Conservation (phyloP, 768 basidiomycete species). For the Clathrus columnatus region DNA sequence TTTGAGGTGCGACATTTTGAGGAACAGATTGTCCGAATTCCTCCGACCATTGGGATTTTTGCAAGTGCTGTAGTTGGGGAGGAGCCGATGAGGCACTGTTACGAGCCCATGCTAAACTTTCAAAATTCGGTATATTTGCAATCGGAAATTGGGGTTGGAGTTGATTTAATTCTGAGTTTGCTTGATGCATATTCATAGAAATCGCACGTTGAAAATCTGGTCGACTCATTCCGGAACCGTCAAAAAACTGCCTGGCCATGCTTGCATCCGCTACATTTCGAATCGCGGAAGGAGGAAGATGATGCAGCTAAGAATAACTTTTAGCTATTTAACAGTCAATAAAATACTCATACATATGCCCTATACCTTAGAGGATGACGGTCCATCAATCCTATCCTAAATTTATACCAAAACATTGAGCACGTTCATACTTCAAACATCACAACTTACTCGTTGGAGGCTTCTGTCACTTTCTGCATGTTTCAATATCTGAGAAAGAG, state of each 20-base stretch:
- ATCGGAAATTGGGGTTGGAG: constrained; percentile 25
- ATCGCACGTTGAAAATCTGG: constrained; percentile 21
- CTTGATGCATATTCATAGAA: constrained; percentile 17
- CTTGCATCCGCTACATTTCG: constrained; percentile 59
- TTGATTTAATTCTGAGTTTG: constrained; percentile 25
- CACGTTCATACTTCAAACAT: not conserved
- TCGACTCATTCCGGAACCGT: not conserved
- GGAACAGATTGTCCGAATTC: not conserved
- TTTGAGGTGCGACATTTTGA: not conserved
- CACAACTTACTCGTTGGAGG: constrained; percentile 61
- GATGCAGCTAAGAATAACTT: constrained; percentile 47
- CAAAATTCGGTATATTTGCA: constrained; percentile 19
- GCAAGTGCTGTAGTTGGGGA: not conserved
- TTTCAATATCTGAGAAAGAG: constrained; percentile 82
- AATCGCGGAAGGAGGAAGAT: constrained; percentile 49
- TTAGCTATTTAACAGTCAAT: not conserved
- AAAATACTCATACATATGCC: too few species aligned
- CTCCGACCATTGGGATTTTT: constrained; percentile 2
- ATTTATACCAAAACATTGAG: too few species aligned
- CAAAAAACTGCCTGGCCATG: constrained; percentile 74
- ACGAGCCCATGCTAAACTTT: not conserved
- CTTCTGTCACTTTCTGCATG: constrained; percentile 85
- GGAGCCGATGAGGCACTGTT: not conserved
- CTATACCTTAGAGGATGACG: constrained; percentile 62
- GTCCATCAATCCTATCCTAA: constrained; percentile 67